Evolutionary conservation across 495 filamentous ascomycete species (phyloP).

Genomic region (Aspergillus nidulans): DNA sequence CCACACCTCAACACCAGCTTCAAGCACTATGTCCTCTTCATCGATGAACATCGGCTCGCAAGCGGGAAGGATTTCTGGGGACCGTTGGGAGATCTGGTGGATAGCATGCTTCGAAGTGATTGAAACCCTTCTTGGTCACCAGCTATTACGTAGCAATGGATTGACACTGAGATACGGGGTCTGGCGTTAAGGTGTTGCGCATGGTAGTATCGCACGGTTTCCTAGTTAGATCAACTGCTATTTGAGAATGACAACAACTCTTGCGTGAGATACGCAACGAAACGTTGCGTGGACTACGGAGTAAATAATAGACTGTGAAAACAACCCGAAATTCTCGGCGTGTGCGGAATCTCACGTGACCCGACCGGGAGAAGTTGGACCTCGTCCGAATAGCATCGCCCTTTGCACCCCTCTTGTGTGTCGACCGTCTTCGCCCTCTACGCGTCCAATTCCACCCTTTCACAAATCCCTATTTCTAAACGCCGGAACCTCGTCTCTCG

Average conservation of each 20-base stretch:
- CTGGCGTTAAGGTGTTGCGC: constrained; percentile 19
- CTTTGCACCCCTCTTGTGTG: constrained; percentile 17
- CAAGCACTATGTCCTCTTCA: constrained; percentile 98
- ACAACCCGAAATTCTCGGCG: constrained; percentile 24
- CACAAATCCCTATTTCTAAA: constrained; percentile 13
- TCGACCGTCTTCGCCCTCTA: constrained; percentile 22
- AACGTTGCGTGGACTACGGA: neutral
- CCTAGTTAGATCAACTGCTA: neutral
- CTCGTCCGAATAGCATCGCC: constrained; percentile 32
- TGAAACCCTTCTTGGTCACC: constrained; percentile 31
- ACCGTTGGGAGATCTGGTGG: constrained; percentile 91
- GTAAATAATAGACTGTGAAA: neutral
- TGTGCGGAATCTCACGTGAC: constrained; percentile 36
- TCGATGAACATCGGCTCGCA: constrained; percentile 84
- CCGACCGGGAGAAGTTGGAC: constrained; percentile 38
- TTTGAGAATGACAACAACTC: neutral
- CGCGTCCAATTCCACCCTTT: constrained; percentile 19
- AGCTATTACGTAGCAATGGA: neutral
- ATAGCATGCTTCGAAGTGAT: constrained; percentile 94
- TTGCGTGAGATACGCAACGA: neutral
- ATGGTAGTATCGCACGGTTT: constrained; percentile 1
- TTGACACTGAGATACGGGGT: constrained; percentile 22
- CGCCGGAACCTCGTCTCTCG: constrained; percentile 24
- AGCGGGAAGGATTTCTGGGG: constrained; percentile 97
- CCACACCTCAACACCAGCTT: constrained; percentile 98